Evolutionary conservation across 2,329 filamentous ascomycete species (phyloP).

Genomic region (Cladosporium sp.): DNA sequence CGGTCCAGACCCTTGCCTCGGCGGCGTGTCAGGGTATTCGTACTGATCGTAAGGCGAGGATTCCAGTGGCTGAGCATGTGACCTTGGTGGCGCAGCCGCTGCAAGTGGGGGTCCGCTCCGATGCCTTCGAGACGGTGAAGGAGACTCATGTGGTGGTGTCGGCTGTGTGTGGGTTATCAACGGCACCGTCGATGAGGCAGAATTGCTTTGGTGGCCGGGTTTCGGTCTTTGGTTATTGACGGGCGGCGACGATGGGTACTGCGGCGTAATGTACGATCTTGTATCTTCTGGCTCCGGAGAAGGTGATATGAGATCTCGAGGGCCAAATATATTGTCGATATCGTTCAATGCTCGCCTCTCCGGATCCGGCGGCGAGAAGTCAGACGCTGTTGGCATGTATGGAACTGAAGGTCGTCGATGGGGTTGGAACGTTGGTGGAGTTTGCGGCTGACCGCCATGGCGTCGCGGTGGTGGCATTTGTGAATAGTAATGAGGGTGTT

Average conservation of each 20-base stretch:
- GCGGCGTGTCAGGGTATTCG: not conserved
- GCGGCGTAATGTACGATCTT: constrained; percentile 3
- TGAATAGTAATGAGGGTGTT: not conserved
- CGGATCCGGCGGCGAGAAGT: constrained; percentile 8
- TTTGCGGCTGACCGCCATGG: not conserved
- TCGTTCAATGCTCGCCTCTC: constrained; percentile 20
- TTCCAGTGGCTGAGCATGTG: constrained; percentile 12
- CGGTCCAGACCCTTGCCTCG: not conserved
- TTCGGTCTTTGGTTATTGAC: not conserved
- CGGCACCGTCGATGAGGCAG: not conserved
- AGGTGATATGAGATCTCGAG: constrained; percentile 16
- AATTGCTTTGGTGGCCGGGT: not conserved
- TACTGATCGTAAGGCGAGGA: constrained; percentile 5
- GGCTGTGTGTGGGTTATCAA: not conserved
- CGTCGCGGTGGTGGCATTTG: constrained; percentile 2
- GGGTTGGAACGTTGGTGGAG: not conserved
- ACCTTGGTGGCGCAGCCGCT: not conserved
- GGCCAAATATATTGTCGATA: constrained; percentile 27
- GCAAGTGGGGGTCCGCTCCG: constrained; percentile 3
- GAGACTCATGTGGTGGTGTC: not conserved
- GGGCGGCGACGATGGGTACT: not conserved
- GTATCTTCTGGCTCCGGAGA: constrained; percentile 20
- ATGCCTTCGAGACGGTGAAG: constrained; percentile 6
- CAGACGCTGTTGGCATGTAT: constrained; percentile 10
- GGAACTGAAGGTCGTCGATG: not conserved